Percentiles rank a stretch among this genome's conserved stretches.
phyloP scores from a whole-genome alignment of 2,329 filamentous ascomycete species.

The Venturia oleaginea region DNA sequence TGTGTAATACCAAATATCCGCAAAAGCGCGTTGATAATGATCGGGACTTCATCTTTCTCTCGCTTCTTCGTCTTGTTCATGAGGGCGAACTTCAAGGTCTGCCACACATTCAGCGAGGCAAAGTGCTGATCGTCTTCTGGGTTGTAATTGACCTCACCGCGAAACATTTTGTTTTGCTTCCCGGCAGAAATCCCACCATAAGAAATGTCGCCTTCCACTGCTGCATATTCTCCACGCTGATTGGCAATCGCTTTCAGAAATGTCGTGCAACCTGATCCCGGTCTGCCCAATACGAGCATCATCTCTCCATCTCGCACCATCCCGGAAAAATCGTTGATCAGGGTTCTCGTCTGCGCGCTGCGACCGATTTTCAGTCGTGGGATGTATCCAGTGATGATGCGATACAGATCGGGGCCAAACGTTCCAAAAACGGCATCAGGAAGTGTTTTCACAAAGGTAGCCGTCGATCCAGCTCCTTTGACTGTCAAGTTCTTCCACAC shows the following conservation, averaged over 20 bases:
- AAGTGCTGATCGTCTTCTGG: conserved; percentile 72
- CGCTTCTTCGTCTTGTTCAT: conserved; percentile 59
- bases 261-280: conserved; percentile 62
- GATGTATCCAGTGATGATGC: conserved; percentile 41
- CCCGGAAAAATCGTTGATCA: conserved; percentile 56
- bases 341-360: conserved; percentile 46
- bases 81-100: conserved; percentile 66
- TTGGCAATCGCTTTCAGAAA: conserved; percentile 63
- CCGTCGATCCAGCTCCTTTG: conserved; percentile 50
- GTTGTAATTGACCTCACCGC: conserved; percentile 62
- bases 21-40: conserved; percentile 54
- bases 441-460: conserved; percentile 50
- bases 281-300: conserved; percentile 59
- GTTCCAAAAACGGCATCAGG: conserved; percentile 36
- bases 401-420: conserved; percentile 26
- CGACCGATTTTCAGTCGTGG: conserved; percentile 22
- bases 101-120: conserved; percentile 64
- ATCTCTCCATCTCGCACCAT: conserved; percentile 66
- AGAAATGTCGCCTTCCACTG: conserved; percentile 40
- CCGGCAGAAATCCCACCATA: conserved; percentile 48
- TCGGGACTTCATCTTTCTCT: conserved; percentile 51
- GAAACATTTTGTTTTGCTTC: conserved; percentile 48
- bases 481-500: conserved; percentile 58
- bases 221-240: conserved; percentile 48
- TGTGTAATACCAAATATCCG: conserved; percentile 51